A percentile compares a stretch with the other conserved stretches of the same genome.
Evolutionary conservation across 139 green algal genomes (phyloP).

Genomic region (Chlamydomonas incerta): DNA sequence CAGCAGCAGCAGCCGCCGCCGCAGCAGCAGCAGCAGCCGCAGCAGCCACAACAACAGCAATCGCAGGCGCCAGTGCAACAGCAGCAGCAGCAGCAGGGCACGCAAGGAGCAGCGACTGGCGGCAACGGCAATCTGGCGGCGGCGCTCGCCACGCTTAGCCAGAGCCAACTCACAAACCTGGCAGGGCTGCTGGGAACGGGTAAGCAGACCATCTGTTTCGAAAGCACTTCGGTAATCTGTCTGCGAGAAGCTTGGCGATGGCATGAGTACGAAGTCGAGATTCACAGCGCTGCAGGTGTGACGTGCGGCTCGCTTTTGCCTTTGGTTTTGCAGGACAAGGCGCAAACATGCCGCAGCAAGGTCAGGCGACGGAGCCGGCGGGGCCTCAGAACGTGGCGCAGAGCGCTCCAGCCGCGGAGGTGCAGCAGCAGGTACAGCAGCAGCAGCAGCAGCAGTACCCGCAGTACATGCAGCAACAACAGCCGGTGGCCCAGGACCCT

Average conservation of each 20-base stretch:
- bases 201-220: no score
- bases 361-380: not conserved
- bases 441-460: not conserved
- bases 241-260: no score
- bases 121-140: constrained; percentile 21
- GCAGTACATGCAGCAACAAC: no score
- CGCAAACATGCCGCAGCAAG: not conserved
- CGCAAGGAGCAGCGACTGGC: not conserved
- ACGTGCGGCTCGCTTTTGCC: not conserved
- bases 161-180: constrained; percentile 52
- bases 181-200: constrained; percentile 46
- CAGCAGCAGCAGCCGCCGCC: not conserved
- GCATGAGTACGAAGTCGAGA: no score
- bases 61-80: not conserved
- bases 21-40: not conserved
- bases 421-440: constrained; percentile 1
- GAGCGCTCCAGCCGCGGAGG: no score
- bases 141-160: constrained; percentile 40
- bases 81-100: not conserved
- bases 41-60: not conserved
- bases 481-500: no score
- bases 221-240: no score
- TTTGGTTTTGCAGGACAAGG: not conserved
- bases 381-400: no score
- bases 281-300: no score